These are phyloP conservation scores for Coemansia sp. DNA, from an alignment of 192 early-diverging fungal genomes.

Conservation along the genomic window DNA sequence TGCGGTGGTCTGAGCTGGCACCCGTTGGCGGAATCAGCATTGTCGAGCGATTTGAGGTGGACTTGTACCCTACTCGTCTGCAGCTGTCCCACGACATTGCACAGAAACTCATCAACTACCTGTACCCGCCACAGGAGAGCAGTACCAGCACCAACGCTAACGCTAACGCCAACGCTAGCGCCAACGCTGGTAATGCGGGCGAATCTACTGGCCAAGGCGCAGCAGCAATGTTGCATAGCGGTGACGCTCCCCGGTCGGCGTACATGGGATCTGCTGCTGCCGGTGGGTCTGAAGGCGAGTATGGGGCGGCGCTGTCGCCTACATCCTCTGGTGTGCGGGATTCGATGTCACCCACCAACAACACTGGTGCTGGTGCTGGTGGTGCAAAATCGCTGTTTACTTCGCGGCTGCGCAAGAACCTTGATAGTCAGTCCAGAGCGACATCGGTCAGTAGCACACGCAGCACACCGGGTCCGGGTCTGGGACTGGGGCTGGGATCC, in stretches of 20 bases:
- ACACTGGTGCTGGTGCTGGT: neutral
- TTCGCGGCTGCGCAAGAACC: conserved; percentile 22
- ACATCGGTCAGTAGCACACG: conserved; percentile 6
- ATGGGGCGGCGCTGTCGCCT: neutral
- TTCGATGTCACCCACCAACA: neutral
- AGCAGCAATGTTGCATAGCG: neutral
- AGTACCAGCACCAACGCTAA: conserved; percentile 8
- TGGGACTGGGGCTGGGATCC: neutral
- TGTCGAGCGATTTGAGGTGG: conserved; percentile 88
- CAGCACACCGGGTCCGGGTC: conserved; percentile 3
- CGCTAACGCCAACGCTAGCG: neutral
- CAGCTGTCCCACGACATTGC: conserved; percentile 88
- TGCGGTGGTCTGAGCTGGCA: conserved; percentile 75
- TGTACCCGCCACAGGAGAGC: conserved; percentile 67
- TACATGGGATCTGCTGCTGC: neutral
- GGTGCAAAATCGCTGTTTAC: conserved; percentile 20
- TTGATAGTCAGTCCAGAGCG: conserved; percentile 15
- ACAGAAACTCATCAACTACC: conserved; percentile 74
- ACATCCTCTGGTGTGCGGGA: neutral
- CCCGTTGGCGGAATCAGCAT: conserved; percentile 91
- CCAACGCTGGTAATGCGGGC: neutral
- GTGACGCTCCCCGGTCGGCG: conserved; percentile 11
- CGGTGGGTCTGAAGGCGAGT: conserved; percentile 1
- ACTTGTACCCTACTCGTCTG: conserved; percentile 78
- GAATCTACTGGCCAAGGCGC: neutral